A percentile compares a stretch with the other conserved stretches of the same genome.
phyloP scores from a whole-genome alignment of 495 filamentous ascomycete genomes.

The Trichoderma reesei region DNA sequence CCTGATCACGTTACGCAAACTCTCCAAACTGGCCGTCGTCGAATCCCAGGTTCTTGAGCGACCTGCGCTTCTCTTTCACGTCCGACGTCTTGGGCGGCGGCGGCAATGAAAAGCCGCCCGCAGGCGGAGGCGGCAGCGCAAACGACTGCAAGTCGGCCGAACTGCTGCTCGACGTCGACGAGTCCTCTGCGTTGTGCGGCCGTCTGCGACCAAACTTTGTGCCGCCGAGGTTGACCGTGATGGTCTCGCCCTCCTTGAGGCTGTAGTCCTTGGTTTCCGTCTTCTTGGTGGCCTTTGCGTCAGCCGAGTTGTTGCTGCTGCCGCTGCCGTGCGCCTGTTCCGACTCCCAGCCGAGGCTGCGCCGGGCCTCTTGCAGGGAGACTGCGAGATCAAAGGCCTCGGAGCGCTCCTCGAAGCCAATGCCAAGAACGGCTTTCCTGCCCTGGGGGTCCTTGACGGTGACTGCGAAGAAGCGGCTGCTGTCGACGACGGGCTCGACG shows the following conservation, averaged over 20 bases:
- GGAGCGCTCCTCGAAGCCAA: conserved; percentile 75
- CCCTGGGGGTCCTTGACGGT: conserved; percentile 60
- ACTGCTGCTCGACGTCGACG: conserved; percentile 6
- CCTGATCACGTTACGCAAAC: conserved; percentile 33
- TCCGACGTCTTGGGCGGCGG: conserved; percentile 54
- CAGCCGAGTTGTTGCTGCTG: conserved; percentile 18
- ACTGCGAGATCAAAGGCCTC: conserved; percentile 77
- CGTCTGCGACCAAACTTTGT: conserved; percentile 34
- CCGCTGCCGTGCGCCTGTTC: conserved; percentile 9
- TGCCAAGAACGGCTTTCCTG: conserved; percentile 64
- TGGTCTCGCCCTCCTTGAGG: conserved; percentile 77
- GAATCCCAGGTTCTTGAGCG: conserved; percentile 48
- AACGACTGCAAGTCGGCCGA: conserved; percentile 31
- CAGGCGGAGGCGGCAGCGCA: conserved; percentile 42
- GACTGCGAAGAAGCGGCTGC: conserved; percentile 69
- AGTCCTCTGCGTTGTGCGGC: conserved; percentile 13
- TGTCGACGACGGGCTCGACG: conserved; percentile 66
- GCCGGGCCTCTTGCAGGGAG: conserved; percentile 62
- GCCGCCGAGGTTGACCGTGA: conserved; percentile 62
- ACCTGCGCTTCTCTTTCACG: conserved; percentile 40
- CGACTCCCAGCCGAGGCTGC: conserved; percentile 39
- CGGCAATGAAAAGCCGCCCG: conserved; percentile 27
- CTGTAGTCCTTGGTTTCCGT: conserved; percentile 59
- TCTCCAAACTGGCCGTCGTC: conserved; percentile 60
- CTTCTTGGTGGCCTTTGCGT: conserved; percentile 18